phyloP scores from a whole-genome alignment of 495 filamentous ascomycete species.

The Penicillium salamii region DNA sequence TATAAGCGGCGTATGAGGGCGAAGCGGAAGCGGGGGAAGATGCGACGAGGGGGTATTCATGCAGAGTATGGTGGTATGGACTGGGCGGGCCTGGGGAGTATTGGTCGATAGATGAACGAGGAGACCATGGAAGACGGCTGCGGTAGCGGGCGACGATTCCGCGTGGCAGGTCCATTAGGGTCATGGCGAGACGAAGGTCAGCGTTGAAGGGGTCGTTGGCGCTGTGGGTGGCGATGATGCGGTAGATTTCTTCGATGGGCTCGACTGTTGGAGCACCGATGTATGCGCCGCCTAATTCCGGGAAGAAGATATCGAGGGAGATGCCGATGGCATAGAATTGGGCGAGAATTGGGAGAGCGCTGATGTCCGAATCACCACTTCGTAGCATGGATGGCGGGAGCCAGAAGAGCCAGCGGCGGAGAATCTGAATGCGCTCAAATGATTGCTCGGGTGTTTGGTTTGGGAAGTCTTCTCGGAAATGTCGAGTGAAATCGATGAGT shows the following conservation, averaged over 20 bases:
- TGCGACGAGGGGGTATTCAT: constrained; percentile 34
- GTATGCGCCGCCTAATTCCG: constrained; percentile 84
- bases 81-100: constrained; percentile 39
- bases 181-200: constrained; percentile 31
- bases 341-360: constrained; percentile 61
- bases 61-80: constrained; percentile 32
- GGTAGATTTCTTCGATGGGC: constrained; percentile 76
- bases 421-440: constrained; percentile 80
- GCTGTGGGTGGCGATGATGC: constrained; percentile 40
- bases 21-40: constrained; percentile 41
- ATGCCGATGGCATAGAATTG: constrained; percentile 89
- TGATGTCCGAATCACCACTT: constrained; percentile 38
- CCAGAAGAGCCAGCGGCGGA: constrained; percentile 95
- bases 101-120: constrained; percentile 38
- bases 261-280: constrained; percentile 72
- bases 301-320: constrained; percentile 84
- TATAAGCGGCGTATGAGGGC: constrained; percentile 39
- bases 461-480: constrained; percentile 70
- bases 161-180: constrained; percentile 40
- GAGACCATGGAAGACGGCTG: constrained; percentile 36
- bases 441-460: constrained; percentile 72
- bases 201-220: constrained; percentile 35
- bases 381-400: constrained; percentile 74
- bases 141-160: constrained; percentile 37
- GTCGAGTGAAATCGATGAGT: constrained; percentile 76